Evolutionary conservation across 352 stramenopile species (phyloP), one percentile per base, ranked within the genome.

Genomic region (Pythium volutum): DNA sequence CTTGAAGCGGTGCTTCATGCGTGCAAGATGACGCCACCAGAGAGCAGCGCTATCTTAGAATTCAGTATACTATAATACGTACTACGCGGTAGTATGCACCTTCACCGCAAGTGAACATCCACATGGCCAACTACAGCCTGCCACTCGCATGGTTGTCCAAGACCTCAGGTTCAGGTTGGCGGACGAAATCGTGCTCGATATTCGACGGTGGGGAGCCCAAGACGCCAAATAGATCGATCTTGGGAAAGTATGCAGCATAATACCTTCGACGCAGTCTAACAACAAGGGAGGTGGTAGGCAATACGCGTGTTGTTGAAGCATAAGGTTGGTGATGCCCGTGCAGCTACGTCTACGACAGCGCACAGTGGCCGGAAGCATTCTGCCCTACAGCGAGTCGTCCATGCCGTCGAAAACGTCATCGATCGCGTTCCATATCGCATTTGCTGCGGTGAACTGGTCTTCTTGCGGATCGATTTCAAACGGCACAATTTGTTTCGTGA

Each of bases 381-480:
- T n/a, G 20, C 20, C 48, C 53, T 62, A 89, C 38, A 82, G 59
- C 14, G 79, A 74, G 41, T 46, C 70, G 62, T 88, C 74, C 18
- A 80, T 70, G 47, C 81, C 76, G 42, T 81, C 78, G 48, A 89
- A 91, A 0, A 76, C 76, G 20, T 78, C 69, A 46, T 91, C 80
- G 55, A 91, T 88, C 56, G 73, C 72, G 59, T 87, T 73, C 82
- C 82, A 91, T 3, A 91, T 64, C 42, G 70, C 58, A 22, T 90
- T 92, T 9, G 80, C 80, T 14, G 69, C 74, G 14, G 68, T 64
- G 59, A 92, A 92, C 42, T 77, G 62, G 42, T 81, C 71, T n/a
- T 64, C 67, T n/a, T 71, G 43, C 7, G 75, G 62, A 51, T 83
- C 67, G 50, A 90, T 71, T 38, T 88, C 77, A 43, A 92, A 90